Evolutionary conservation across 352 stramenopile species (phyloP).

Genomic region (Globisporangium abappressorium): DNA sequence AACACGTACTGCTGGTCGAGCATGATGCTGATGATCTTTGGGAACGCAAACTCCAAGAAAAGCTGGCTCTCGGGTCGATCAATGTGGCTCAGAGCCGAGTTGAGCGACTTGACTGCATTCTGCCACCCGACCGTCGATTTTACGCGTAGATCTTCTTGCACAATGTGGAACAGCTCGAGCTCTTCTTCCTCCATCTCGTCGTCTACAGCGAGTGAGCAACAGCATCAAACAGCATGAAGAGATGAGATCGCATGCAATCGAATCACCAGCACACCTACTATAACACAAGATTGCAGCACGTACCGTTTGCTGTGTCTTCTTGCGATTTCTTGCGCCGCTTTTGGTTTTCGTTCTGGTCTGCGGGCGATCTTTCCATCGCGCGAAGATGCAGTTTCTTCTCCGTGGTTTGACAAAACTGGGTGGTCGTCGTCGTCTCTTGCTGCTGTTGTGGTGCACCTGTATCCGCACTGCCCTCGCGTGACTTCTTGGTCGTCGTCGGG

Average conservation of each 20-base stretch:
- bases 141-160: slow-evolving; percentile 80
- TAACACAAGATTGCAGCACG: background rate
- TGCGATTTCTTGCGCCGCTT: slow-evolving; percentile 73
- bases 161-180: slow-evolving; percentile 78
- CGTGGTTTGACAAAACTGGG: slow-evolving; percentile 14
- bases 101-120: slow-evolving; percentile 86
- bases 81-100: slow-evolving; percentile 63
- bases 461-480: slow-evolving; percentile 12
- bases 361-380: slow-evolving; percentile 50
- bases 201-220: slow-evolving; percentile 17
- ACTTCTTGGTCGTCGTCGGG: slow-evolving; percentile 21
- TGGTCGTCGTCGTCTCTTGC: slow-evolving; percentile 12
- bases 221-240: slow-evolving; percentile 2
- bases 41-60: slow-evolving; percentile 78
- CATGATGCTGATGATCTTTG: slow-evolving; percentile 87
- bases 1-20: slow-evolving; percentile 83
- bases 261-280: background rate
- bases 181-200: slow-evolving; percentile 83
- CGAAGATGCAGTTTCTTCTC: slow-evolving; percentile 65
- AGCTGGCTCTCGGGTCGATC: slow-evolving; percentile 68
- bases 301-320: slow-evolving; percentile 30
- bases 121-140: slow-evolving; percentile 90
- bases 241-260: background rate
- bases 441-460: slow-evolving; percentile 4
- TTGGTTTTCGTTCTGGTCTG: slow-evolving; percentile 49